Base-by-base conservation (phyloP, 441 rosid species). In the Populus hybrid region DNA sequence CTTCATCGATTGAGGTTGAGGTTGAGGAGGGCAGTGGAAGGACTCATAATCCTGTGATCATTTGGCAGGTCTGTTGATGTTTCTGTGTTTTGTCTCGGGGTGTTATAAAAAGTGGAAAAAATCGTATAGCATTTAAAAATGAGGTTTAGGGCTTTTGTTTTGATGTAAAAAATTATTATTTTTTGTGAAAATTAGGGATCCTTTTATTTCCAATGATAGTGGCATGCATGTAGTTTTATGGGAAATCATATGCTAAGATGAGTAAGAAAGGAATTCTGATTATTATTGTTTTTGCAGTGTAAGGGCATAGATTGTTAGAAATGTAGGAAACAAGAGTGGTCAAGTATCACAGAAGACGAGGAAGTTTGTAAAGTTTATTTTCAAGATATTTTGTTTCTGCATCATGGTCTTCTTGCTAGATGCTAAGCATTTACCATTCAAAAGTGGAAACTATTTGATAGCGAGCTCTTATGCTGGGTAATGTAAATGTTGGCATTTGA, bases 21-120 rank as follows among this genome's bases (percentile, higher is more conserved):
- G 87, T 82, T 7, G 91, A 89, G 75, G 88, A 82, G 70, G 81
- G 84, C 69, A 70, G 90, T 63, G 91, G 93, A 38, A 91, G 80
- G 84, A 89, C 98, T 81, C 88, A 94, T 26, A 93, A 93, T 70
- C 91, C 93, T 64, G 42, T 89, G 64, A 82, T 93, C 77, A 84
- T 94, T 72, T 93, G 98, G 98, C 98, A 94, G 98, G 98, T 94
- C 42, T 12, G 82, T 76, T 63, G 19, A 46, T 26, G 19, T 14
- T 32, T 14, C 1, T 30, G n/a, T 34, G 10, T 12, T 16, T 12
- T 34, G 50, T 46, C 12, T 12, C 4, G 57, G 18, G 19, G 57
- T 46, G 53, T 42, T 42, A 42, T 12, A 42, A 42, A 42, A 42
- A 42, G 53, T 10, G 53, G 53, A 4, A 42, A 42, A 42, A 42